Conservation (phyloP, 208 protist genomes). For the Naegleria fowleri region DNA sequence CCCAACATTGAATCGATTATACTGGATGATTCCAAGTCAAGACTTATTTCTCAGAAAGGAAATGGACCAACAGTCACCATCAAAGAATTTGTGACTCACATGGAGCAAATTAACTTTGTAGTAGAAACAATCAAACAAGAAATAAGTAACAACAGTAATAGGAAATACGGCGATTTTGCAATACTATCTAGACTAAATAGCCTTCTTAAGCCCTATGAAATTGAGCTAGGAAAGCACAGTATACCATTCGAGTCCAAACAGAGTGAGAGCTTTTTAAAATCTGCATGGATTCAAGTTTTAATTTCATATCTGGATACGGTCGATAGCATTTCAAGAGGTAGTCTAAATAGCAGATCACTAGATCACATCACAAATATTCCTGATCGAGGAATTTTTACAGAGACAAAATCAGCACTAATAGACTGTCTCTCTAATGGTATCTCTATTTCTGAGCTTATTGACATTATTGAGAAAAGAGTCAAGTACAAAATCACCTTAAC, state of each 20-base stretch:
- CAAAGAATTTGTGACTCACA: not conserved
- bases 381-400: not conserved
- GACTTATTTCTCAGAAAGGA: not conserved
- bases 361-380: not conserved
- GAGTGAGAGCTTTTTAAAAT: not conserved
- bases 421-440: not conserved
- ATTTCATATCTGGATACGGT: not conserved
- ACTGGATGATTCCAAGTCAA: not conserved
- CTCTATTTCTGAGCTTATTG: not conserved
- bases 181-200: not conserved
- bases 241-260: not conserved
- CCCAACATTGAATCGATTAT: not conserved
- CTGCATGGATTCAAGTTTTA: not conserved
- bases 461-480: not conserved
- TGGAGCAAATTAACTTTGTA: not conserved
- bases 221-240: not conserved
- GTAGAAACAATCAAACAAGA: not conserved
- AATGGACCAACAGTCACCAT: not conserved
- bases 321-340: not conserved
- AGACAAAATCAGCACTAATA: not conserved
- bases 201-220: not conserved
- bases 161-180: conserved; percentile 18
- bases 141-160: not conserved
- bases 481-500: not conserved
- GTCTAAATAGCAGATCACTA: not conserved